Percentiles rank a stretch among this genome's conserved stretches.
Conservation (phyloP, 2,329 filamentous ascomycete species). For the Aspergillus oerlinghausenensis region DNA sequence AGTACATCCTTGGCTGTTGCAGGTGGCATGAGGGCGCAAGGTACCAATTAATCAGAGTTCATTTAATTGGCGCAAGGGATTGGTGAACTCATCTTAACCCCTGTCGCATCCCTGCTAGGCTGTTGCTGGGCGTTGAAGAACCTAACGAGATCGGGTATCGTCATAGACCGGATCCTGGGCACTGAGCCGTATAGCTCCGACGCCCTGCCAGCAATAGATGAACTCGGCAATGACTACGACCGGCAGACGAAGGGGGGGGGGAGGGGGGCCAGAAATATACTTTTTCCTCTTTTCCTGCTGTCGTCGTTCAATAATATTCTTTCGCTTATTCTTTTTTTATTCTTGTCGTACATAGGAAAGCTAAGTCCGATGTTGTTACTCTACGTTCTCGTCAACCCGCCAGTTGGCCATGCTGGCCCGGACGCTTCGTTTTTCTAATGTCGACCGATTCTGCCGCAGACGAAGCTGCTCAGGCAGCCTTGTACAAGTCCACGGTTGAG, state of each 20-base stretch:
- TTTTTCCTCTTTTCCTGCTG: not conserved
- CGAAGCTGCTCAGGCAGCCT: conserved; percentile 14
- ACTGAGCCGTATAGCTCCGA: not conserved
- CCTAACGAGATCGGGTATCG: not conserved
- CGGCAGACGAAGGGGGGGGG: too few relatives aligned
- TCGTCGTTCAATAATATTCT: too few relatives aligned
- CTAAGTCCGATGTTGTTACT: not conserved
- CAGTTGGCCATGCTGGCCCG: not conserved
- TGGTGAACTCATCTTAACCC: not conserved
- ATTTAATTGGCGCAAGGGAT: not conserved
- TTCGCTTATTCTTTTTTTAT: not conserved
- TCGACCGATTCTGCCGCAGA: conserved; percentile 3
- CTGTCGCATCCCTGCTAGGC: not conserved
- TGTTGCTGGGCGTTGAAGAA: not conserved
- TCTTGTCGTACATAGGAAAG: not conserved
- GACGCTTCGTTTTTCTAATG: not conserved
- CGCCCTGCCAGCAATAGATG: not conserved
- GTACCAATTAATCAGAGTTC: not conserved
- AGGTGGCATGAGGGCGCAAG: not conserved
- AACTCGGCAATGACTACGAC: not conserved
- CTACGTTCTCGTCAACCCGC: not conserved
- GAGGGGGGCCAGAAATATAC: not conserved
- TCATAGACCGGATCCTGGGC: not conserved
- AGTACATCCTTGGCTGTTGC: not conserved
- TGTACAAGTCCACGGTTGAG: conserved; percentile 14